Evolutionary conservation across 495 filamentous ascomycete genomes (phyloP).

Genomic region (Penicillium tannophilum): DNA sequence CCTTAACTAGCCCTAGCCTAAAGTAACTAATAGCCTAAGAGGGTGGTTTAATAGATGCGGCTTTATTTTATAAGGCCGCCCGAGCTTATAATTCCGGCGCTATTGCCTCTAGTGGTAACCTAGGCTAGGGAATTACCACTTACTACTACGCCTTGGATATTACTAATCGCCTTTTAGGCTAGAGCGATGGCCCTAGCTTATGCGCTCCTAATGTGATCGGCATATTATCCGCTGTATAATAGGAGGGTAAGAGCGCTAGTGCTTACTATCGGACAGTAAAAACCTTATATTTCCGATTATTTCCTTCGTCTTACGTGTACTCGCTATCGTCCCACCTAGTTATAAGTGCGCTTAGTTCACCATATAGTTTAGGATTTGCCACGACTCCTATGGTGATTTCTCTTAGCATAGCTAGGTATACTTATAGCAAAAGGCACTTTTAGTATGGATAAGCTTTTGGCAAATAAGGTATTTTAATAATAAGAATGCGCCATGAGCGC

Average conservation of each 20-base stretch:
- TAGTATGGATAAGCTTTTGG: too few species aligned
- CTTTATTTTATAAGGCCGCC: constrained; percentile 52
- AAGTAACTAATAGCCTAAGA: constrained; percentile 32
- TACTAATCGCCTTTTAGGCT: constrained; percentile 58
- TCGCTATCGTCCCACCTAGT: background rate
- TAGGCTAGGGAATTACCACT: constrained; percentile 53
- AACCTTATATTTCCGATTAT: background rate
- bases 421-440: background rate
- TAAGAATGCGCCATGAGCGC: too few species aligned
- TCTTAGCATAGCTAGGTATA: background rate
- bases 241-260: background rate
- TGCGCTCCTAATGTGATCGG: constrained; percentile 22
- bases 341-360: background rate
- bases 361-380: background rate
- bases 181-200: constrained; percentile 31
- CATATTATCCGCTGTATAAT: background rate
- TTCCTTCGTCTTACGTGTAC: background rate
- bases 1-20: constrained; percentile 44
- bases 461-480: too few species aligned
- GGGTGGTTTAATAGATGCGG: constrained; percentile 31
- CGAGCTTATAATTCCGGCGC: constrained; percentile 62
- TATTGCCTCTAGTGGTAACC: constrained; percentile 44
- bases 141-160: constrained; percentile 43
- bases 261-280: background rate
- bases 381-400: background rate